These are phyloP conservation scores for Globisporangium emineosum DNA, from an alignment of 352 stramenopile genomes.

Conservation along the genomic window DNA sequence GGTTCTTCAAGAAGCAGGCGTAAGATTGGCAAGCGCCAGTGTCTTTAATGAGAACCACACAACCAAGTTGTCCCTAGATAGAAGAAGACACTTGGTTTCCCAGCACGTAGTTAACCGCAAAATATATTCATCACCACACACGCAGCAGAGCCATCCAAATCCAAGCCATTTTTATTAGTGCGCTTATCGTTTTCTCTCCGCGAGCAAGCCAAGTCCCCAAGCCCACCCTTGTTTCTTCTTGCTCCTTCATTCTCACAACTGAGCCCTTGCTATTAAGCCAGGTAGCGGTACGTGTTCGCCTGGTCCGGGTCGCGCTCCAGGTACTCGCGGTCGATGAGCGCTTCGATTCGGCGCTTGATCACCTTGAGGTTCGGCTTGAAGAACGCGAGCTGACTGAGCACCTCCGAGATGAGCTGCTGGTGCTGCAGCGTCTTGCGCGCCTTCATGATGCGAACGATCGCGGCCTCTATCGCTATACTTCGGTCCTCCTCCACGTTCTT, in stretches of 20 bases:
- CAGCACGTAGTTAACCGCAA: neutral
- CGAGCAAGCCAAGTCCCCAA: neutral
- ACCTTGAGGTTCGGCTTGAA: conserved; percentile 98
- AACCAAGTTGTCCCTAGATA: neutral
- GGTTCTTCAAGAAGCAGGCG: conserved; percentile 86
- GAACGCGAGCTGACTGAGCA: conserved; percentile 96
- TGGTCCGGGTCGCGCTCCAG: conserved; percentile 96
- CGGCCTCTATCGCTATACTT: conserved; percentile 98
- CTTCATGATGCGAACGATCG: conserved; percentile 99
- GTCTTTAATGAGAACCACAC: neutral
- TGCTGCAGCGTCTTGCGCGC: conserved; percentile 96
- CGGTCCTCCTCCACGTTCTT: conserved; percentile 97
- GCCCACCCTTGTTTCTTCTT: neutral
- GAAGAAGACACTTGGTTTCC: neutral
- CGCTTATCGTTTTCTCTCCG: neutral
- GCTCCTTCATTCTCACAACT: neutral
- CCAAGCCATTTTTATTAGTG: conserved; percentile 4
- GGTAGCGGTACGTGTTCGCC: conserved; percentile 95
- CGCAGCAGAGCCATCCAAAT: neutral
- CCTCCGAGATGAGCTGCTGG: conserved; percentile 97
- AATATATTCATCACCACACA: conserved; percentile 3
- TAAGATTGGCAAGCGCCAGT: conserved; percentile 2
- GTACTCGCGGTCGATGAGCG: conserved; percentile 98
- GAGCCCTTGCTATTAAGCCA: conserved; percentile 59
- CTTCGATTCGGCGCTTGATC: conserved; percentile 98